Conservation (phyloP, 306 rosid species). For the Quercus variabilis region DNA sequence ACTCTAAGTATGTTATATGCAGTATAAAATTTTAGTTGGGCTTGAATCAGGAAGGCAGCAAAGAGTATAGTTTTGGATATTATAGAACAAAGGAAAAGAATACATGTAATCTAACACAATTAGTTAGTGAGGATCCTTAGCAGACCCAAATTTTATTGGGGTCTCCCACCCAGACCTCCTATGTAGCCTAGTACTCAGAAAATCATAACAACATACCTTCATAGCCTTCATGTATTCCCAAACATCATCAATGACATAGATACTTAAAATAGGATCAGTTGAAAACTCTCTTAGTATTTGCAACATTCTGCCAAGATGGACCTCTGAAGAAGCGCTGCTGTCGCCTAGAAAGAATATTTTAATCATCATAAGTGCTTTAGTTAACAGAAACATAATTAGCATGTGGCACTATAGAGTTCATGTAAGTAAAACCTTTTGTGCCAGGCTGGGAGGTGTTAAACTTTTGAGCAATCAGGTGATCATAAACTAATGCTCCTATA, state of each 20-base stretch:
- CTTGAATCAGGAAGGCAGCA: neutral
- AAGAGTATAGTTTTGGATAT: too few species aligned
- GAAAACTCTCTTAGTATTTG: slow-evolving; percentile 92
- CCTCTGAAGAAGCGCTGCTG: slow-evolving; percentile 65
- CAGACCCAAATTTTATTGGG: neutral
- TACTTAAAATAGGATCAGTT: slow-evolving; percentile 78
- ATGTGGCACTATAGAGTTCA: slow-evolving; percentile 9
- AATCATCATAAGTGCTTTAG: slow-evolving; percentile 13
- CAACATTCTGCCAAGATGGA: slow-evolving; percentile 85
- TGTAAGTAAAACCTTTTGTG: slow-evolving; percentile 43
- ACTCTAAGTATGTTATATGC: neutral
- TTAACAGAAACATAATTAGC: slow-evolving; percentile 22
- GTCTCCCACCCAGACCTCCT: slow-evolving; percentile 4
- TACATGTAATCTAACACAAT: too few species aligned
- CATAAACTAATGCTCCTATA: slow-evolving; percentile 91
- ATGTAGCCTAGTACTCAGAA: slow-evolving; percentile 3
- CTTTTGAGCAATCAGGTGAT: slow-evolving; percentile 91
- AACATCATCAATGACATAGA: slow-evolving; percentile 91
- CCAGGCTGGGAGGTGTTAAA: slow-evolving; percentile 70
- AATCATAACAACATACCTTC: slow-evolving; percentile 52
- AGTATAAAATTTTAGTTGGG: neutral
- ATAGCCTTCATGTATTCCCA: slow-evolving; percentile 98
- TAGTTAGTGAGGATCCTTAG: too few species aligned
- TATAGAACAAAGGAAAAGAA: too few species aligned
- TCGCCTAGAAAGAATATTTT: slow-evolving; percentile 54